These are phyloP conservation scores for Candida chilensis DNA, from an alignment of 805 yeast genomes.

Conservation along the genomic window DNA sequence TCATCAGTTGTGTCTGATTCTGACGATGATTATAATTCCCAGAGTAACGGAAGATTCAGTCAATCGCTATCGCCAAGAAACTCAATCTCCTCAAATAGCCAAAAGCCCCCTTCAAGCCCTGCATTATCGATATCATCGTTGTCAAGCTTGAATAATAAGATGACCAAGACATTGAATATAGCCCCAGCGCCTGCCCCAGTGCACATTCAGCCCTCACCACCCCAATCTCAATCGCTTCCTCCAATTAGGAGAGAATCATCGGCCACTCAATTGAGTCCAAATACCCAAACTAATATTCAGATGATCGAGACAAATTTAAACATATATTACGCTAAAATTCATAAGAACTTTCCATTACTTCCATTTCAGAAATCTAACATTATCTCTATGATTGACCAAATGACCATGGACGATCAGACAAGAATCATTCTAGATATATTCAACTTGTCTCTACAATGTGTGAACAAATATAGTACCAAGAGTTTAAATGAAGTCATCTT, in stretches of 20 bases:
- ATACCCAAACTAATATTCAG: conserved; percentile 9
- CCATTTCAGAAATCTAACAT: conserved; percentile 21
- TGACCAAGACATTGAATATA: conserved; percentile 5
- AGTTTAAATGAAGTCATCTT: conserved; percentile 20
- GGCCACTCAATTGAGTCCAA: conserved; percentile 6
- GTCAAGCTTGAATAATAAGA: conserved; percentile 9
- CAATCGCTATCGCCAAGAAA: conserved; percentile 19
- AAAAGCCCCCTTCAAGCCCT: conserved; percentile 2
- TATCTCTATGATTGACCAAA: conserved; percentile 10
- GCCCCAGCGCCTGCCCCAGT: background rate
- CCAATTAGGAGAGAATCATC: background rate
- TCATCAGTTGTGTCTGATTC: conserved; percentile 13
- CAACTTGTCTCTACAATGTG: conserved; percentile 24
- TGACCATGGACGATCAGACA: conserved; percentile 15
- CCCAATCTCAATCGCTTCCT: conserved; percentile 2
- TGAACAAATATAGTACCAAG: conserved; percentile 23
- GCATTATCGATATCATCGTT: conserved; percentile 7
- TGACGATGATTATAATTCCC: conserved; percentile 20
- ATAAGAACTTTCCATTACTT: conserved; percentile 34
- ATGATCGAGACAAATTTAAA: conserved; percentile 22
- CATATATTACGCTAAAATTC: conserved; percentile 32
- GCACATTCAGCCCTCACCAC: conserved; percentile 4
- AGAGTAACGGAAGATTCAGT: conserved; percentile 8
- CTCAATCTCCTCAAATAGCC: conserved; percentile 14
- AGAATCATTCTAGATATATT: conserved; percentile 28